These are phyloP conservation scores for Paramecium sexaurelia DNA, from an alignment of 73 alveolate genomes.

Conservation along the genomic window DNA sequence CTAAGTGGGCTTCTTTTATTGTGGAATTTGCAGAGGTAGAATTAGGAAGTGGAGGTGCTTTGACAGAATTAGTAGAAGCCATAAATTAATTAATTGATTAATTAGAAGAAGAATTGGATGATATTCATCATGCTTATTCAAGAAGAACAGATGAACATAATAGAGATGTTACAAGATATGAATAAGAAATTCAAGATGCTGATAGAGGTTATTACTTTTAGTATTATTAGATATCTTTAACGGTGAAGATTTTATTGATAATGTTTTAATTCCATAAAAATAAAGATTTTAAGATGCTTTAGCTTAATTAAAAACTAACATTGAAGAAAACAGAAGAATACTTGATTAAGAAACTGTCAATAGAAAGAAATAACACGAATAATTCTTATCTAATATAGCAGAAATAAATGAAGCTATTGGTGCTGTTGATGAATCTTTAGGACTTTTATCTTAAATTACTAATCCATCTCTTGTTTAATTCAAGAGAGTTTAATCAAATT, in stretches of 20 bases:
- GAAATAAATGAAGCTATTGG: conserved; percentile 47
- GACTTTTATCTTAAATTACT: background rate
- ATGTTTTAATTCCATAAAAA: conserved; percentile 11
- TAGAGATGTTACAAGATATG: conserved; percentile 55
- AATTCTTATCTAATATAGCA: background rate
- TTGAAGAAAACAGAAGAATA: conserved; percentile 40
- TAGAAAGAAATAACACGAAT: conserved; percentile 36
- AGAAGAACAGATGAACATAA: conserved; percentile 56
- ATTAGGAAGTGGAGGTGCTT: background rate
- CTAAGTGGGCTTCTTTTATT: conserved; percentile 32
- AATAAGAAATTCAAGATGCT: conserved; percentile 43
- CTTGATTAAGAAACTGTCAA: background rate
- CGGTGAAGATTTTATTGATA: conserved; percentile 52
- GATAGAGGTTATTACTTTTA: background rate
- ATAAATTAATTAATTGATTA: background rate
- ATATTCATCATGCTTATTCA: background rate
- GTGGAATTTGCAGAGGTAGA: conserved; percentile 6
- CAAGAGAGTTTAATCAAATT: conserved; percentile 42
- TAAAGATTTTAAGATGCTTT: conserved; percentile 28
- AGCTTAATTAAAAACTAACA: background rate
- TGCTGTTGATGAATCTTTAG: conserved; percentile 40
- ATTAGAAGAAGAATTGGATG: conserved; percentile 41
- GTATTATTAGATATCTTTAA: background rate
- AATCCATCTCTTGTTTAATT: conserved; percentile 39
- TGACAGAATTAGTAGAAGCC: background rate